Evolutionary conservation across 2,329 filamentous ascomycete species (phyloP), one percentile per base, ranked within the genome.

Genomic region (Talaromyces sp.): DNA sequence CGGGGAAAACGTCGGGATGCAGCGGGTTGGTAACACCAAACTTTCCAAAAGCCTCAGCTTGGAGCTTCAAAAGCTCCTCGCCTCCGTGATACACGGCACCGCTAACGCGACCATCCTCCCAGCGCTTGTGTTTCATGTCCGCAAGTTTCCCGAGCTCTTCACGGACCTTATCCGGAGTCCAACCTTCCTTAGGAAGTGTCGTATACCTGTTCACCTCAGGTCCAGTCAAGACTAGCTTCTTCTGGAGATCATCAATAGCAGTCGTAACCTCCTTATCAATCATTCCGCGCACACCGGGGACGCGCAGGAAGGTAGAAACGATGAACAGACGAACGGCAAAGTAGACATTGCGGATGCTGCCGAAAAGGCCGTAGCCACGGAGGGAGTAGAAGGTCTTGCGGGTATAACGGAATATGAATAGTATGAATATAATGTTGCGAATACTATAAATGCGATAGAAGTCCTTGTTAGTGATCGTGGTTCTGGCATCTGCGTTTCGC

Each of bases 81-180:
- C 94, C 94, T 60, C 94, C 94, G 69, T 97, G 93, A 70, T 99
- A 99, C 30, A 99, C 94, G 24, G 94, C 93, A 27, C 94, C 94
- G 37, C 90, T 95, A 49, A 99, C 94, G 60, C 85, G 87, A 8
- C 94, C 94, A 72, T 97, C 93, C 75, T 99, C 94, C 94, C 94
- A 99, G 60, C 89, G 84, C 2, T 92, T 96, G 75, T 97, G 94
- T 65, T 97, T 88, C 89, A 99, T 89, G 44, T 82, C 86, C 14
- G 87, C 86, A 61, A 99, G 80, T 61, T 85, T 84, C 55, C 87
- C 84, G 56, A 99, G 82, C 78, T 97, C 93, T 55, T 85, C 83
- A 63, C 86, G 84, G 37, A 99, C 83, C 57, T 86, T 85, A 16
- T 97, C 91, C 37, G 87, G 81, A 22, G 83, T 81, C 87, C 92